Evolutionary conservation across 2,329 filamentous ascomycete genomes (phyloP), one percentile per base, ranked within the genome.

Genomic region (Penicillium sumatraense): DNA sequence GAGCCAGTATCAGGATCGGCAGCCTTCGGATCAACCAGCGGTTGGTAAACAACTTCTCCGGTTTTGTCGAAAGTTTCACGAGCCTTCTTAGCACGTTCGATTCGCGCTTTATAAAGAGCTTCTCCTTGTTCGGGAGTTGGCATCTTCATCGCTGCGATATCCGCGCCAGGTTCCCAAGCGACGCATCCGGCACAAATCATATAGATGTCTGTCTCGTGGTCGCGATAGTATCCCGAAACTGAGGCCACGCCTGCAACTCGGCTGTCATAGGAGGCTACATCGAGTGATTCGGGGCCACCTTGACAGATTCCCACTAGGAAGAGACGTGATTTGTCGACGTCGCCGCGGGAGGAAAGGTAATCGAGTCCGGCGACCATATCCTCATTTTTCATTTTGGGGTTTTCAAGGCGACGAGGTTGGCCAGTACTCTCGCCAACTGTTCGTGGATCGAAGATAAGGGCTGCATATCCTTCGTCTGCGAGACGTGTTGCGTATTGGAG

Each of bases 141-240:
- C 65, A 68, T 65, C 48, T 65, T 64, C 54, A 67, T 59, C 8
- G 59, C 51, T 3, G 57, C 51, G 38, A 68, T 64, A 42, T 69
- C 64, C 3, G 54, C 65, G 2, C 65, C 67, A 5, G 64, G 64
- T 20, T 52, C 40, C 52, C 56, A 57, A 9, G 59, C 53, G n/a
- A 70, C 67, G 49, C 66, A 70, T 8, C 68, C 66, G 36, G 62
- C 58, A 52, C 67, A 68, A 49, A 69, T 69, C 67, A 69, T 69
- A 41, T 67, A 69, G 24, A 46, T 31, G 16, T 70, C 65, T 4
- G 67, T 70, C 45, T 69, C 67, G 46, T 66, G 62, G 49, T 70
- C 67, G 13, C 64, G 65, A 40, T 53, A 68, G 50, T 69, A 70
- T 40, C 67, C 67, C 0, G 67, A 51, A 23, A 63, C 59, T 0